Evolutionary conservation across 805 yeast genomes (phyloP), one percentile per base, ranked within the genome.

Genomic region (Lachancea nothofagi): DNA sequence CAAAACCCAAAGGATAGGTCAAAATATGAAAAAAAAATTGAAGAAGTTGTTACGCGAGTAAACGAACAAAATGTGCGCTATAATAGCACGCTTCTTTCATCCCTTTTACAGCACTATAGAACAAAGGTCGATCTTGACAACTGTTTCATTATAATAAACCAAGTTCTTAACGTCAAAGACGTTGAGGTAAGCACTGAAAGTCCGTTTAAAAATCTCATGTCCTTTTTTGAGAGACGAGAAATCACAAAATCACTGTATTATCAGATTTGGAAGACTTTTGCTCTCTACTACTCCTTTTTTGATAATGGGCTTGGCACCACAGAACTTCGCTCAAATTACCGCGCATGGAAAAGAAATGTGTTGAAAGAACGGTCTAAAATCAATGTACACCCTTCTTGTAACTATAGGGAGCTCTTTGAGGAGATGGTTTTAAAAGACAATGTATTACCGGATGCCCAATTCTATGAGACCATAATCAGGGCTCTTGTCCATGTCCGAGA

Each of bases 81-180:
- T 24, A 65, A 66, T 41, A 56, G 71, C 1, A 55, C 57, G 1
- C 53, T 71, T 10, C 57, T 72, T 4, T 59, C 66, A 5, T 69
- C 66, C 41, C 47, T 72, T 8, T 38, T 73, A 3, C 47, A 46
- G 8, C 62, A 64, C 12, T 66, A 64, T 33, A 38, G 49, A 6
- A 53, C 53, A 12, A 47, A 48, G 10, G 54, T 56, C 24, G 49
- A 63, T 25, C 62, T 55, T 30, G 50, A 54, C 4, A 53, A 53
- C 13, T 61, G 67, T 3, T 52, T 66, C 9, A 41, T 48, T 12
- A 57, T 64, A 20, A 61, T 70, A 29, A 64, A 70, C 36, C 42
- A 38, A 4, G 29, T 65, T 0, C 31, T 64, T 8, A 21, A 45
- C 7, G 19, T 44, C 4, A 46, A 51, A n/a, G 49, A 49, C 29